A percentile compares a stretch with the other conserved stretches of the same genome.
Evolutionary conservation across 148 eudicot genomes (phyloP).

Genomic region (Spergularia bocconei): DNA sequence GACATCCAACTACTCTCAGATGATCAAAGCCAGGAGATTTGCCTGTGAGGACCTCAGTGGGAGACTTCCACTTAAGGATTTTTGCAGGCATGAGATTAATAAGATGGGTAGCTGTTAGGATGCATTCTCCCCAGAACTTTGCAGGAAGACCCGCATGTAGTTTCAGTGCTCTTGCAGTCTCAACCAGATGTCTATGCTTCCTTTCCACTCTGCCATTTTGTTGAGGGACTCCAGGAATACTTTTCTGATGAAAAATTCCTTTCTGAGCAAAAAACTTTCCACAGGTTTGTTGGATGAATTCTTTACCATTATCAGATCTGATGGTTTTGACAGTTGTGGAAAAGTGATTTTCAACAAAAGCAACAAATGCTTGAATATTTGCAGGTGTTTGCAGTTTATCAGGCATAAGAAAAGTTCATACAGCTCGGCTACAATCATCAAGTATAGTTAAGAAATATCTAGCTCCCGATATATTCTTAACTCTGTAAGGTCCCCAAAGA

Average conservation of each 20-base stretch:
- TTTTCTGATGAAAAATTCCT: not conserved
- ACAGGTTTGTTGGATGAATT: not conserved
- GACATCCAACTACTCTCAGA: not conserved
- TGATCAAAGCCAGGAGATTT: not conserved
- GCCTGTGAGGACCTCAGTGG: not conserved
- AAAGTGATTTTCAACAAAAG: not conserved
- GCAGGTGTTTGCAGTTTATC: not conserved
- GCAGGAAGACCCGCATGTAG: not conserved
- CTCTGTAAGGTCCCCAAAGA: not conserved
- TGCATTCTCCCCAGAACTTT: not conserved
- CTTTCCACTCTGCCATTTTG: conserved; percentile 11
- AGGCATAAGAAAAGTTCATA: not conserved
- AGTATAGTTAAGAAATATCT: not conserved
- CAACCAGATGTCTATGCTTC: conserved; percentile 5
- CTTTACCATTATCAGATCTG: conserved; percentile 4
- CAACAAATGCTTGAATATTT: accelerated
- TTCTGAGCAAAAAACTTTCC: not conserved
- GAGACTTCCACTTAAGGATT: not conserved
- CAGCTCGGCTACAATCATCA: too few species aligned
- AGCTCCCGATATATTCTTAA: not conserved
- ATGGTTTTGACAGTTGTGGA: not conserved
- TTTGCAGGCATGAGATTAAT: not conserved
- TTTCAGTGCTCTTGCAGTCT: not conserved
- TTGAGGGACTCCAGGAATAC: not conserved
- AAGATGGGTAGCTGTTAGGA: not conserved